A percentile compares a stretch with the other conserved stretches of the same genome.
phyloP scores from a whole-genome alignment of 1,284 basidiomycete species.

The Neonothopanus nambi region DNA sequence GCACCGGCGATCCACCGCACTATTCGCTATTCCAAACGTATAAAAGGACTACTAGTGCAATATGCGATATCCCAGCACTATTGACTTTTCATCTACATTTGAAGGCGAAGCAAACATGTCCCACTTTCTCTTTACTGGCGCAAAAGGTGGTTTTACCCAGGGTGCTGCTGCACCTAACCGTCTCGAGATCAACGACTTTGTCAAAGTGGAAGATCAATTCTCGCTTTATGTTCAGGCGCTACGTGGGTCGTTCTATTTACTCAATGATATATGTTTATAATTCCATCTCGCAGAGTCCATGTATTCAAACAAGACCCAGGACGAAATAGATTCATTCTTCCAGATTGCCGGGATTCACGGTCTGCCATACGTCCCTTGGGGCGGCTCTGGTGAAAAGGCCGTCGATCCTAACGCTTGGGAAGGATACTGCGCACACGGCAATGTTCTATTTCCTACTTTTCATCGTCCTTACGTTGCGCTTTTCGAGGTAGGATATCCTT shows the following conservation, averaged over 20 bases:
- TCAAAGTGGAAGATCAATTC: constrained; percentile 42
- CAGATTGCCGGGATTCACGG: constrained; percentile 52
- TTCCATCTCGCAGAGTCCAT: constrained; percentile 37
- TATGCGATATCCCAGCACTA: too few species aligned
- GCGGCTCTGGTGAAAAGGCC: constrained; percentile 30
- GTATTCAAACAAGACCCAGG: constrained; percentile 30
- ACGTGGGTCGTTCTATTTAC: too few species aligned
- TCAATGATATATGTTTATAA: neutral
- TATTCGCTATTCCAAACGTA: too few species aligned
- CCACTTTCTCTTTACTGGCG: constrained; percentile 31
- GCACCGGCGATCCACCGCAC: too few species aligned
- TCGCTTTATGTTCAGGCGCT: too few species aligned
- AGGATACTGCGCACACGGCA: constrained; percentile 52
- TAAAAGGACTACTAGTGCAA: too few species aligned
- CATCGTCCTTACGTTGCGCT: constrained; percentile 52
- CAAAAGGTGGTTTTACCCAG: constrained; percentile 25
- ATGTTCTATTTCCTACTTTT: constrained; percentile 53
- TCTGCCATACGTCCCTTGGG: constrained; percentile 43
- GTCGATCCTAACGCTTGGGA: constrained; percentile 30
- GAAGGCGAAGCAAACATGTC: too few species aligned
- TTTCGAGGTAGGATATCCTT: constrained; percentile 41
- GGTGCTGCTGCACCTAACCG: constrained; percentile 29
- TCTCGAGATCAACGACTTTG: constrained; percentile 45
- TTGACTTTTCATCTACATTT: too few species aligned
- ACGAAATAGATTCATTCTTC: constrained; percentile 40